Base-by-base conservation (phyloP, 768 basidiomycete genomes). In the Suillus subalutaceus region DNA sequence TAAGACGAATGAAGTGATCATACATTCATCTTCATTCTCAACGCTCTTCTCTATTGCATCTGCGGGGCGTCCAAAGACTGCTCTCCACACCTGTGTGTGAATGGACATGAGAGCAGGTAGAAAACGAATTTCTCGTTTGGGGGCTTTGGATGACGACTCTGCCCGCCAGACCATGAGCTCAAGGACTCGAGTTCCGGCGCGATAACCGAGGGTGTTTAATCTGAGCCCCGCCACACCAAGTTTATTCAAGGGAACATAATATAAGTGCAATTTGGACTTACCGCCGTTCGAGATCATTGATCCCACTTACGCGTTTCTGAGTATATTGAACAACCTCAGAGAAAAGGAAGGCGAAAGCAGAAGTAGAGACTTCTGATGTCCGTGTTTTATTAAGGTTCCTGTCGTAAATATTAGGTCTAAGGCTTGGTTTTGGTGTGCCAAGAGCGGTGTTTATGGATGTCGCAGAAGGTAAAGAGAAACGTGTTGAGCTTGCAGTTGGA, bases 41-140 rank as follows among this genome's bases (percentile, higher is more conserved):
- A 98, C 94, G 70, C 94, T 96, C 81, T 94, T 92, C 79, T 99
- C 96, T 64, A 99, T 88, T 2, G 92, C 94, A 75, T 98, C 97
- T 26, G 97, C 97, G 10, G 94, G 85, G 75, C 90, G 93, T 10
- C 95, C 95, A 73, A 97, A 99, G 20, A 96, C 91, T 38, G 95
- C 92, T 65, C 90, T 89, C 91, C 97, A 99, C 32, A 99, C 90
- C 71, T 97, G 94, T 1, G 94, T 96, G 72, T 98, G 97, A 62
- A 99, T 89, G 73, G 90, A 90, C 89, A 96, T 94, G 63, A 99
- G 85, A 4, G 93, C 91, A 6, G 95, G 93, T 20, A 99, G 84
- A 70, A 99, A 90, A 52, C 94, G 88, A 52, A 91, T 91, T 74
- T 97, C 95, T 72, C 96, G 89, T 75, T 96, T 96, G 12, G 97